A percentile compares a stretch with the other conserved stretches of the same genome.
Evolutionary conservation across 371 early-diverging fungal species (phyloP).

Genomic region (Mucor indicus): DNA sequence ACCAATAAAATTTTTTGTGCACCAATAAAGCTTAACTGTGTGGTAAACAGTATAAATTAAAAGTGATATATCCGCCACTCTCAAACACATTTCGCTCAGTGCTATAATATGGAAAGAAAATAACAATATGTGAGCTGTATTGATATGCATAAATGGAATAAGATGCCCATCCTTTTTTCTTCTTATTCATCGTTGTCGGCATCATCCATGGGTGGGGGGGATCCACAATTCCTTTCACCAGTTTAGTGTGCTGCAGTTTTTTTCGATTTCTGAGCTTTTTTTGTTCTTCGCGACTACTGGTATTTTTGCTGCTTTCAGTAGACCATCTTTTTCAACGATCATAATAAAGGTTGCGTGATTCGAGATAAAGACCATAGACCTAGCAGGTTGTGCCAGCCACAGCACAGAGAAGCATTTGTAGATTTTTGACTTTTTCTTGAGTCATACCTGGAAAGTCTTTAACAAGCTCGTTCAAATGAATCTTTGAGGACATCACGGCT

Average conservation of each 20-base stretch:
- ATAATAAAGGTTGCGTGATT: slow-evolving; percentile 1
- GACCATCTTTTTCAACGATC: neutral
- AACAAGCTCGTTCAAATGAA: slow-evolving; percentile 4
- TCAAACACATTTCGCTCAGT: no score
- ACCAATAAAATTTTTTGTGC: no score
- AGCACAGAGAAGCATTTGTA: slow-evolving; percentile 4
- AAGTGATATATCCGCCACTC: no score
- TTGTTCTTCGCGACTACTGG: slow-evolving; percentile 2
- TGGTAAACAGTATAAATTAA: no score
- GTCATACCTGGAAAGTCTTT: slow-evolving; percentile 1
- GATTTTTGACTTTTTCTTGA: neutral
- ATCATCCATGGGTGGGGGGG: no score
- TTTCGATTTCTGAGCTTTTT: no score
- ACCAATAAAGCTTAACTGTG: no score
- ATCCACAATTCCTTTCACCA: slow-evolving; percentile 2
- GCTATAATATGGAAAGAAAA: no score
- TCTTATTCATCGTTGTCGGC: no score
- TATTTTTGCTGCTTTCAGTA: neutral
- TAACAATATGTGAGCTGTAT: no score
- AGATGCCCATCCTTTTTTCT: no score
- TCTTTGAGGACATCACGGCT: slow-evolving; percentile 2
- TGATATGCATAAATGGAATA: no score
- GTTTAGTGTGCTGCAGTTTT: neutral
- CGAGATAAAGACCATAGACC: neutral
- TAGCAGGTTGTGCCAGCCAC: slow-evolving; percentile 1